phyloP scores from a whole-genome alignment of 108 stramenopile genomes.

The Cylindrotheca closterium region DNA sequence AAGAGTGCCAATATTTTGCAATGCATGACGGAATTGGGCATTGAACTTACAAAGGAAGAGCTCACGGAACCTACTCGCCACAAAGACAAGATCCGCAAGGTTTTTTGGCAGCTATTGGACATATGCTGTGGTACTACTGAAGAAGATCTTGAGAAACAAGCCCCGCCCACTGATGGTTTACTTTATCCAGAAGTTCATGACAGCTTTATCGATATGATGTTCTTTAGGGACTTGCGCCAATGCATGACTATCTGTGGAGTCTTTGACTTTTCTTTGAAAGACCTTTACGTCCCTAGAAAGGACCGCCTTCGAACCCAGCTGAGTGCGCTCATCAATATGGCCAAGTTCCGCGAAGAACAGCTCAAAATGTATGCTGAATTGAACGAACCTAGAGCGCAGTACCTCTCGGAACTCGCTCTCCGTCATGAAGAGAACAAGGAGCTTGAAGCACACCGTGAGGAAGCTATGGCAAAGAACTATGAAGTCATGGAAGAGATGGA shows the following conservation, averaged over 20 bases:
- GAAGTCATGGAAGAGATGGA: constrained; percentile 51
- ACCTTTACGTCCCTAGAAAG: constrained; percentile 65
- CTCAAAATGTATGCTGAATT: constrained; percentile 68
- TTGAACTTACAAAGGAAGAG: constrained; percentile 75
- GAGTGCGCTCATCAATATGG: constrained; percentile 93
- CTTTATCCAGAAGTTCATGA: constrained; percentile 82
- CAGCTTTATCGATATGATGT: constrained; percentile 71
- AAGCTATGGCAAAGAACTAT: constrained; percentile 34
- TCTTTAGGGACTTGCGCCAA: constrained; percentile 71
- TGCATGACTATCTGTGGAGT: constrained; percentile 87
- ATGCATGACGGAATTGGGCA: constrained; percentile 79
- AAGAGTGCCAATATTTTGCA: constrained; percentile 80
- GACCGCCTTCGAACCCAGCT: constrained; percentile 87
- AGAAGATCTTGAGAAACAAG: constrained; percentile 38
- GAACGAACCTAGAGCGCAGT: constrained; percentile 56
- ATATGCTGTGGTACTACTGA: constrained; percentile 59
- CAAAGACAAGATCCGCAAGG: constrained; percentile 77
- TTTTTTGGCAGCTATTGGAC: constrained; percentile 64
- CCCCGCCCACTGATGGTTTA: constrained; percentile 10
- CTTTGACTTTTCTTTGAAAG: constrained; percentile 88
- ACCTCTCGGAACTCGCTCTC: constrained; percentile 63
- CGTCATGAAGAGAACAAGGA: constrained; percentile 59
- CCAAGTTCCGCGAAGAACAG: constrained; percentile 91
- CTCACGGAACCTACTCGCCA: constrained; percentile 77
- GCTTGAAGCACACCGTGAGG: constrained; percentile 47